These are phyloP conservation scores for Flueggea neowawraea DNA, from an alignment of 441 rosid species.

Conservation along the genomic window DNA sequence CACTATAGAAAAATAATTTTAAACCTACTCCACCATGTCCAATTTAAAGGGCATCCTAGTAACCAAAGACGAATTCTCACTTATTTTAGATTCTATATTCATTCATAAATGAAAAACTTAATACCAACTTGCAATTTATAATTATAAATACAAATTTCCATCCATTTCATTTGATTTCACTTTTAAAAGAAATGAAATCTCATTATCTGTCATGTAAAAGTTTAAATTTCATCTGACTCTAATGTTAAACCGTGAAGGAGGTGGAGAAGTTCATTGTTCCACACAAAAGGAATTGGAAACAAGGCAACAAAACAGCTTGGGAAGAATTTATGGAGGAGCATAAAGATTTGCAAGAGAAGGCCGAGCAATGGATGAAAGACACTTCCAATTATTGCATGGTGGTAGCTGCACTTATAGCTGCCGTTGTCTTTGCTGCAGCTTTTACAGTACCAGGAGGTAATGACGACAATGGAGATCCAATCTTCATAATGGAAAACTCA, in stretches of 20 bases:
- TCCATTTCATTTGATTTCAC: too few relatives aligned
- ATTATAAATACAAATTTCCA: too few relatives aligned
- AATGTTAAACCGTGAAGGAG: not conserved
- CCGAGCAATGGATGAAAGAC: slow-evolving; percentile 3
- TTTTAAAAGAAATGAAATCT: too few relatives aligned
- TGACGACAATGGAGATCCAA: not conserved
- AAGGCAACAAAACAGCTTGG: not conserved
- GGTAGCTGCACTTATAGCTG: slow-evolving; percentile 5
- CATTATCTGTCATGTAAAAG: too few relatives aligned
- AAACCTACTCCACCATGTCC: too few relatives aligned
- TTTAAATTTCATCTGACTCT: too few relatives aligned
- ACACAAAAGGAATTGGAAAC: not conserved
- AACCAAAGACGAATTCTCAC: too few relatives aligned
- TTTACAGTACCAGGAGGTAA: slow-evolving; percentile 6
- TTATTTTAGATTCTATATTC: too few relatives aligned
- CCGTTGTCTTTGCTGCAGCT: slow-evolving; percentile 4
- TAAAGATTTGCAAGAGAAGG: not conserved
- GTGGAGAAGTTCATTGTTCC: not conserved
- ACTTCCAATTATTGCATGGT: slow-evolving; percentile 4
- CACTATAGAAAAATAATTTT: too few relatives aligned
- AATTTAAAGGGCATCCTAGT: too few relatives aligned
- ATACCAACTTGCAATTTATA: too few relatives aligned
- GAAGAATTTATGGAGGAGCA: not conserved
- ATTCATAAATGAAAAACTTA: too few relatives aligned
- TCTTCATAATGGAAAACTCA: not conserved